Evolutionary conservation across 257 asterid genomes (phyloP).

Genomic region (Dorcoceras hygrometricum): DNA sequence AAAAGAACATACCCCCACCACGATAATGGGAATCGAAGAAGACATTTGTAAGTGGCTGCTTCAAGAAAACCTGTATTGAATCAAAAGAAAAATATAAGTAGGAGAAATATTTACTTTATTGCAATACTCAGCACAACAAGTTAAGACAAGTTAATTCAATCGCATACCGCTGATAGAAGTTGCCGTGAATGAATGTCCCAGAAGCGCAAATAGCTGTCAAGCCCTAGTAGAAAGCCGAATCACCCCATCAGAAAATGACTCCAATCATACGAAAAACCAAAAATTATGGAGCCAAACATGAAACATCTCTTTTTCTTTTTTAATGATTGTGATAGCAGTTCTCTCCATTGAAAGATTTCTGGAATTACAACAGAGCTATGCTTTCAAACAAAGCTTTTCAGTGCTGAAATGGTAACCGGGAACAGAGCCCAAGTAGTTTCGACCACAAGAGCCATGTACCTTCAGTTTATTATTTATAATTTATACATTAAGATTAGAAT

Average conservation of each 20-base stretch:
- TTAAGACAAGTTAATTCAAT: not conserved
- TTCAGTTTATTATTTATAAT: not conserved
- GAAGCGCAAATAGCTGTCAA: slow-evolving; percentile 87
- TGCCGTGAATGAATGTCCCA: slow-evolving; percentile 86
- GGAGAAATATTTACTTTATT: not conserved
- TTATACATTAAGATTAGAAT: slow-evolving; percentile 3
- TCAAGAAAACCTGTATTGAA: not conserved
- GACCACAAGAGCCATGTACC: not conserved
- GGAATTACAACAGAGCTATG: not conserved
- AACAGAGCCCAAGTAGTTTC: not conserved
- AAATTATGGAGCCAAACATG: not conserved
- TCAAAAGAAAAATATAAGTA: no score
- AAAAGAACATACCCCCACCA: not conserved
- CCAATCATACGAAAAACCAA: not conserved
- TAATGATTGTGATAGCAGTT: not conserved
- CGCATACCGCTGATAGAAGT: slow-evolving; percentile 82
- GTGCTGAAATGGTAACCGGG: not conserved
- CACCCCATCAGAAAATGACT: slow-evolving; percentile 23
- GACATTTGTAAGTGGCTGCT: not conserved
- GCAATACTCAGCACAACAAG: no score
- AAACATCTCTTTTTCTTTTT: not conserved
- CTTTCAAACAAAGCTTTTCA: not conserved
- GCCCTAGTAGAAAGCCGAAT: slow-evolving; percentile 47
- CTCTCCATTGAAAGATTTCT: not conserved
- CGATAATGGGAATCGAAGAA: not conserved